Evolutionary conservation across 106 monocot species (phyloP), one percentile per base, ranked within the genome.

Genomic region (Apostasia ramifera): DNA sequence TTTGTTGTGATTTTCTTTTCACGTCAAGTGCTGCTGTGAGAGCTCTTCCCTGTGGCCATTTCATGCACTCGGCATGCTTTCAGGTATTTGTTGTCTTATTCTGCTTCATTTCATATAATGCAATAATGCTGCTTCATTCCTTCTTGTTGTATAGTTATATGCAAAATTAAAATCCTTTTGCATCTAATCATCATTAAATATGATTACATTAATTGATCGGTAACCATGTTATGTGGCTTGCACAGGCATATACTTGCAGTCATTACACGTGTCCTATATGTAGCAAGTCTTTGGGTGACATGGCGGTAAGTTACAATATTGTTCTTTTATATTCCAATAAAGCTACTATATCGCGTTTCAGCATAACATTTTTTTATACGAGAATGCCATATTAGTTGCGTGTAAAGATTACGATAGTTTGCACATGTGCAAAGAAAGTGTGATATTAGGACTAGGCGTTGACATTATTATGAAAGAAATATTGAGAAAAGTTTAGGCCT

Each of bases 1-100:
- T 98, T 65, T 98, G 97, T 67, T 98, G 92, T 74, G 97, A 98
- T 74, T 92, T 92, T 74, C 68, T 99, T 8, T 98, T 93, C 53
- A 99, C 98, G 67, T 99, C 98, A 39, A 93, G 93, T 76, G 87
- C 79, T 44, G 77, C 90, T 47, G 89, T 98, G 3, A 72, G 90
- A 80, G 86, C 89, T 57, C 71, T 92, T 43, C 92, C 90, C 44
- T 98, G 92, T 65, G 92, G 92, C 43, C 92, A 92, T 76, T 98
- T 92, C 81, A 92, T 98, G 92, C 97, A 92, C 69, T 92, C 98
- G 55, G 87, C 98, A 39, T 98, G 98, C 59, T 98, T 98, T 79
- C 97, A 92, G 97, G 97, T 95, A 50, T 40, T 39, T 53, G 10
- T 43, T 53, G 66, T 8, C 61, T 43, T 8, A 41, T 47, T 9